Evolutionary conservation across 2,329 filamentous ascomycete species (phyloP).

Genomic region (Trichoderma breve): DNA sequence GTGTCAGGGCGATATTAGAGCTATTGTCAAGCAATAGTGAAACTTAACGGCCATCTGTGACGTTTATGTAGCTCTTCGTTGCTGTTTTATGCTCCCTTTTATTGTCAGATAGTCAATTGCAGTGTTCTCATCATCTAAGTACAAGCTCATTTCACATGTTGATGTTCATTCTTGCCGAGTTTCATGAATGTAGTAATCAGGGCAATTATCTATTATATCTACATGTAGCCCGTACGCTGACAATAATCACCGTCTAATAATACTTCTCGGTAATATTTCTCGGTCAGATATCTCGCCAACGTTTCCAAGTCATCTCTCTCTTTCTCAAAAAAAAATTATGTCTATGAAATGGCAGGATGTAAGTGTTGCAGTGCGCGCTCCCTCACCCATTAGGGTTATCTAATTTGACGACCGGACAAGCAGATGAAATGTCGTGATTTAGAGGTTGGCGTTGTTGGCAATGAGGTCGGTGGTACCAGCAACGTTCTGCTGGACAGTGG

Average conservation of each 20-base stretch:
- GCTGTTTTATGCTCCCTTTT: not conserved
- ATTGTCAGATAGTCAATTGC: not conserved
- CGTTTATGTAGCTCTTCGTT: too few relatives aligned
- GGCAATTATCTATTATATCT: not conserved
- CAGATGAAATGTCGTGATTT: not conserved
- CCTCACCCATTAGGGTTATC: not conserved
- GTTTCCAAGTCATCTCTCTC: not conserved
- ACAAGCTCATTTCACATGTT: not conserved
- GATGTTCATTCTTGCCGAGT: not conserved
- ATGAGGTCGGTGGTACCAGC: slow-evolving; percentile 50
- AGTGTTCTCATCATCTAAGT: not conserved
- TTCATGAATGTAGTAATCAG: not conserved
- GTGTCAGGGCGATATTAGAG: not conserved
- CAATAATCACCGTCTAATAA: not conserved
- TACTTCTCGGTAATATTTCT: not conserved
- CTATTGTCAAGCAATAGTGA: not conserved
- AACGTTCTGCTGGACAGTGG: slow-evolving; percentile 41
- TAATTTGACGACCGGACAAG: not conserved
- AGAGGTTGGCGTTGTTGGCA: slow-evolving; percentile 53
- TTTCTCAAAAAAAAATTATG: not conserved
- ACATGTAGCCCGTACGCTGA: not conserved
- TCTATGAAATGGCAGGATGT: slow-evolving; percentile 2
- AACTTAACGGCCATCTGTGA: too few relatives aligned
- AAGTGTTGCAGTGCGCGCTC: not conserved
- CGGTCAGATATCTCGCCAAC: not conserved